Conservation (phyloP, 805 yeast species). For the Wickerhamiella cacticola region DNA sequence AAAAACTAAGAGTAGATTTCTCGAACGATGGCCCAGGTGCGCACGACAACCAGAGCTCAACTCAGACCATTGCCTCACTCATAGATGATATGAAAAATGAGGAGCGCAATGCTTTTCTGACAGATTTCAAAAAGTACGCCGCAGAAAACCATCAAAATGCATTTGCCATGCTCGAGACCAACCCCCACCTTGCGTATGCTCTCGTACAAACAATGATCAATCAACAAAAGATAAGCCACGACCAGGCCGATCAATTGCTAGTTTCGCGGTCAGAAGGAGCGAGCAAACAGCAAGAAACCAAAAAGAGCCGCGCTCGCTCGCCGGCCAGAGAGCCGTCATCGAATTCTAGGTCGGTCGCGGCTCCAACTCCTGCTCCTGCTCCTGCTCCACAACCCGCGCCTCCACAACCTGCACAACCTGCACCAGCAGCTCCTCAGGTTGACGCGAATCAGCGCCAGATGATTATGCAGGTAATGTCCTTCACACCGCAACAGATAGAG, state of each 20-base stretch:
- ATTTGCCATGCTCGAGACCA: constrained; percentile 46
- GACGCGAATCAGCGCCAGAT: constrained; percentile 22
- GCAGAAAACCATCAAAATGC: constrained; percentile 45
- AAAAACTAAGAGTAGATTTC: constrained; percentile 64
- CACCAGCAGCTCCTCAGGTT: constrained; percentile 1
- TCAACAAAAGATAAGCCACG: constrained; percentile 28
- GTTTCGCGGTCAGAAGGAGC: not conserved
- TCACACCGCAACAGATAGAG: constrained; percentile 41
- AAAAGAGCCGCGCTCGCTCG: not conserved
- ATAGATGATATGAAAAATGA: constrained; percentile 23
- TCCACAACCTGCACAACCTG: not conserved
- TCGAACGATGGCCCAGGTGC: constrained; percentile 41
- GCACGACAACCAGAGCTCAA: constrained; percentile 4
- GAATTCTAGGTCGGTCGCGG: not conserved
- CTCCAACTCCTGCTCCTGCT: not conserved
- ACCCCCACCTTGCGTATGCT: constrained; percentile 77
- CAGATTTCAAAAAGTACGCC: constrained; percentile 50
- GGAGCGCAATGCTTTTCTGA: constrained; percentile 38
- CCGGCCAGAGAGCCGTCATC: not conserved
- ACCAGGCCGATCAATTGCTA: constrained; percentile 18
- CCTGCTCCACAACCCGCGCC: constrained; percentile 9
- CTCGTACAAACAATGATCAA: constrained; percentile 57
- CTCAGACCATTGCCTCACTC: constrained; percentile 16
- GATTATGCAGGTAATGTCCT: constrained; percentile 40
- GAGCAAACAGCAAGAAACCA: not conserved